Percentiles rank a stretch among this genome's conserved stretches.
phyloP scores from a whole-genome alignment of 306 rosid genomes.

The Ceratonia siliqua region DNA sequence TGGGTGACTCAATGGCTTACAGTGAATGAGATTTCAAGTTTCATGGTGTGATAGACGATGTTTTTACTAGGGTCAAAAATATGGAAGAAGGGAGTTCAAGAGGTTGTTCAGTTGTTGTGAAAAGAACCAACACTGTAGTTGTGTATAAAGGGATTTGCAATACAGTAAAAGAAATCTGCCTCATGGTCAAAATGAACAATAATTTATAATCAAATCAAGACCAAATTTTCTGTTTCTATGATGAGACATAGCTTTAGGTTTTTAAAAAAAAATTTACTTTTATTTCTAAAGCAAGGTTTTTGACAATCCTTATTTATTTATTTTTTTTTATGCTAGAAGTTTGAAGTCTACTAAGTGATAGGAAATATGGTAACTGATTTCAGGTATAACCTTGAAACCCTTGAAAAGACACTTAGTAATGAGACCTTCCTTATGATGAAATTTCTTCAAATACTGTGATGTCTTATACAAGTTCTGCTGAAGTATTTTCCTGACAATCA shows the following conservation, averaged over 20 bases:
- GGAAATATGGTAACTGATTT: not conserved
- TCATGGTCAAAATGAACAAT: not conserved
- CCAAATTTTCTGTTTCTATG: not conserved
- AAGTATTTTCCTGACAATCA: not conserved
- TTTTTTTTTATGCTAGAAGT: not conserved
- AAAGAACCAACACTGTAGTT: not conserved
- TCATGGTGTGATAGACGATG: not conserved
- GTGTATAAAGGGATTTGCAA: not conserved
- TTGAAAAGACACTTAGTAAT: not conserved
- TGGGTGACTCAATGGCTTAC: not conserved
- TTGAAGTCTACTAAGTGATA: not conserved
- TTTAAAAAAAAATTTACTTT: not conserved
- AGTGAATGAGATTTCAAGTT: not conserved
- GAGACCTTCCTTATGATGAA: not conserved
- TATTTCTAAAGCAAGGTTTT: not conserved
- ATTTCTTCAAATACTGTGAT: not conserved
- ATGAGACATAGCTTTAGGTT: not conserved
- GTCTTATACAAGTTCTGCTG: not conserved
- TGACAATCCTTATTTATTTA: not conserved
- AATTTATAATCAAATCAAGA: not conserved
- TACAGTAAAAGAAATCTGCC: not conserved
- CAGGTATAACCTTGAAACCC: not conserved
- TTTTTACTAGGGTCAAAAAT: not conserved
- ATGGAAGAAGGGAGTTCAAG: not conserved
- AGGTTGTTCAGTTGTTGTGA: not conserved